Percentiles rank a stretch among this genome's conserved stretches.
These are phyloP conservation scores for Nicotiana otophora DNA, from an alignment of 257 asterid species.

Conservation along the genomic window DNA sequence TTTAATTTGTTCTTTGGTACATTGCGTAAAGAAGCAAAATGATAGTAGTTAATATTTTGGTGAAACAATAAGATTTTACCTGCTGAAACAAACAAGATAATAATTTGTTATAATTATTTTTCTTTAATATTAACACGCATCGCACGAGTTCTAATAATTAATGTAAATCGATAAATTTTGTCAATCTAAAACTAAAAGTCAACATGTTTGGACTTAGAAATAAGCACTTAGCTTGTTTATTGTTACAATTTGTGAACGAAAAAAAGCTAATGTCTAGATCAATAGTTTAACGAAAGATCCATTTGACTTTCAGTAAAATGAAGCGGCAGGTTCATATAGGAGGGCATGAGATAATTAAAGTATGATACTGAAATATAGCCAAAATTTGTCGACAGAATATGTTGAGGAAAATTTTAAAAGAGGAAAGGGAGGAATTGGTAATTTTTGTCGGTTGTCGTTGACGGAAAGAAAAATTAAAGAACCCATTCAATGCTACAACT, in stretches of 20 bases:
- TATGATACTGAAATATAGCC: background rate
- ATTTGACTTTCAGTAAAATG: background rate
- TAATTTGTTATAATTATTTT: background rate
- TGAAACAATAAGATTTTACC: background rate
- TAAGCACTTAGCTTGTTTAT: background rate
- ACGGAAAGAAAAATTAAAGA: background rate
- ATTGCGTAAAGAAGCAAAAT: background rate
- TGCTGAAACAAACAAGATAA: background rate
- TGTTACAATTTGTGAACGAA: background rate
- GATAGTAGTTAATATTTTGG: background rate
- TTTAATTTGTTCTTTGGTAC: background rate
- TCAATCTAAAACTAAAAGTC: background rate
- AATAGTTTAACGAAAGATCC: background rate
- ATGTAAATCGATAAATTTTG: background rate
- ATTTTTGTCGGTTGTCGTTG: background rate
- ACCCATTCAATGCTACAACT: background rate
- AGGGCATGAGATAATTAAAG: background rate
- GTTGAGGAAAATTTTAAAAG: background rate
- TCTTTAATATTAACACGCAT: background rate
- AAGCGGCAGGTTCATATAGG: background rate
- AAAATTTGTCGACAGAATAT: background rate
- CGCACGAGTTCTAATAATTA: background rate
- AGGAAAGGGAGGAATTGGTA: background rate
- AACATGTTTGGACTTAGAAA: background rate
- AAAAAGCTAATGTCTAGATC: background rate